Percentiles rank a stretch among this genome's conserved stretches.
Conservation (phyloP, 2,329 filamentous ascomycete genomes). For the Rhytidhysteron rufulum region DNA sequence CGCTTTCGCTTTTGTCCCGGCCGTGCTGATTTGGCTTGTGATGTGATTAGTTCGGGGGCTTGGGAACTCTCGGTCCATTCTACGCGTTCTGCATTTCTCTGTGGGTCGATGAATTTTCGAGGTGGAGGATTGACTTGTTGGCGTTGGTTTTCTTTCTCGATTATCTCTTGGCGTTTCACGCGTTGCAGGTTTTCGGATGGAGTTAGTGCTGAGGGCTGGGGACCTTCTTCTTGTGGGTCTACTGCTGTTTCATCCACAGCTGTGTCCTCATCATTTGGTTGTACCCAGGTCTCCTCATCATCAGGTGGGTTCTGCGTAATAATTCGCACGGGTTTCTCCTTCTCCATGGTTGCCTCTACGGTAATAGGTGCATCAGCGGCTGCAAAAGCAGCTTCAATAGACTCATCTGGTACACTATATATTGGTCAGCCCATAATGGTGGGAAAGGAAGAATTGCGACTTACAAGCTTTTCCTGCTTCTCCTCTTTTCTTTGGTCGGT, state of each 20-base stretch:
- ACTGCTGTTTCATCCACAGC: constrained; percentile 8
- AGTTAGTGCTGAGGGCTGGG: constrained; percentile 4
- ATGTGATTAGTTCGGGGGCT: constrained; percentile 17
- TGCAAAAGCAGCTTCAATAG: too few species aligned
- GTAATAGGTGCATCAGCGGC: too few species aligned
- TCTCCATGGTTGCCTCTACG: constrained; percentile 4
- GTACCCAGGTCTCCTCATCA: too few species aligned
- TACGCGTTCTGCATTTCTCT: constrained; percentile 35
- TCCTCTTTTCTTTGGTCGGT: constrained; percentile 12
- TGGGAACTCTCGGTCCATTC: constrained; percentile 37
- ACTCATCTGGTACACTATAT: too few species aligned
- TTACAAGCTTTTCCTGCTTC: too few species aligned
- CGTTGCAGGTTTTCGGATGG: constrained; percentile 18
- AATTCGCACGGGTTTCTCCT: too few species aligned
- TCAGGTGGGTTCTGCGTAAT: too few species aligned
- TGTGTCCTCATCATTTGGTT: constrained; percentile 4
- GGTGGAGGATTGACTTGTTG: too few species aligned
- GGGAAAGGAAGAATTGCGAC: too few species aligned
- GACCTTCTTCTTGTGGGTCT: constrained; percentile 5
- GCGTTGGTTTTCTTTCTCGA: constrained; percentile 31
- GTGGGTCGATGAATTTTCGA: constrained; percentile 36
- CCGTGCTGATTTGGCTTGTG: constrained; percentile 22
- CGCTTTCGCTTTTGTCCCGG: constrained; percentile 22
- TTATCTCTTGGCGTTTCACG: constrained; percentile 14
- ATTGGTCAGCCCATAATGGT: too few species aligned